These are phyloP conservation scores for Aquilaria yunnanensis DNA, from an alignment of 345 rosid species.

Conservation along the genomic window DNA sequence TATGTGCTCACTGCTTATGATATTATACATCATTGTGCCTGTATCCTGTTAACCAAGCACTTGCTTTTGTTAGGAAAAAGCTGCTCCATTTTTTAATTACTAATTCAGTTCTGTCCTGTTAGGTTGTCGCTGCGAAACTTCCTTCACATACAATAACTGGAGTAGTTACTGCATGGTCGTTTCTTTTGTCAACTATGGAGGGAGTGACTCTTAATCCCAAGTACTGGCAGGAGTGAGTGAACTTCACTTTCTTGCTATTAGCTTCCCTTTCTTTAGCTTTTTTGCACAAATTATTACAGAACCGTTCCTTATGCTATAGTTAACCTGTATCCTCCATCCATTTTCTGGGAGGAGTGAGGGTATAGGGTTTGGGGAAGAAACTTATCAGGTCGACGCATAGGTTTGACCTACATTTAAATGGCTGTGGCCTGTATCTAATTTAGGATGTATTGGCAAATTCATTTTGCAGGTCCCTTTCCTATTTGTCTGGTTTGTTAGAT, in stretches of 20 bases:
- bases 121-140: conserved; percentile 63
- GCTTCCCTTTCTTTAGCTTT: background rate
- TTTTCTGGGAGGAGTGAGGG: background rate
- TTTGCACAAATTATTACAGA: background rate
- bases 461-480: conserved; percentile 58
- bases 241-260: background rate
- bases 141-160: conserved; percentile 47
- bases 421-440: background rate
- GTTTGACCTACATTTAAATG: background rate
- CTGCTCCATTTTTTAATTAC: background rate
- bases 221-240: conserved; percentile 75
- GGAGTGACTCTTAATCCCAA: conserved; percentile 50
- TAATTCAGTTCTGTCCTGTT: conserved; percentile 1
- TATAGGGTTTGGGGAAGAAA: too few relatives aligned
- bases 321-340: background rate
- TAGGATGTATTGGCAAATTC: conserved; percentile 4
- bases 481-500: conserved; percentile 63
- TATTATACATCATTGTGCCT: background rate
- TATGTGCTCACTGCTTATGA: conserved; percentile 21
- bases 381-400: too few relatives aligned
- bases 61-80: background rate
- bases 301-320: background rate
- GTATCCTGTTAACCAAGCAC: background rate
- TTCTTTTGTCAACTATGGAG: conserved; percentile 61
- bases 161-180: conserved; percentile 78